Evolutionary conservation across 768 basidiomycete genomes (phyloP).

Genomic region (Coprinopsis strossmayeri): DNA sequence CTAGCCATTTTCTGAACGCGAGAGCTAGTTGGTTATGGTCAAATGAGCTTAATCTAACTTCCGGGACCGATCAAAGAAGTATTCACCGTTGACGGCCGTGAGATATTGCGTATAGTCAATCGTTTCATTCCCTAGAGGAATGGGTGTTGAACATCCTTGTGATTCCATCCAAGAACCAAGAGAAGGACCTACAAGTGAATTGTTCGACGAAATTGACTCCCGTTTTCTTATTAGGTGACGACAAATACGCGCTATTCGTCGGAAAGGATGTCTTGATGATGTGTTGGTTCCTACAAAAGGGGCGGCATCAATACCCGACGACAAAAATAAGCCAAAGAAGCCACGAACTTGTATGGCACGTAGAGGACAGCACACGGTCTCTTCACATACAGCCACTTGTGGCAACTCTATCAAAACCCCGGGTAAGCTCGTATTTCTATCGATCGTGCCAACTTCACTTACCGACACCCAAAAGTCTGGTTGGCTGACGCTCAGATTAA

Average conservation of each 20-base stretch:
- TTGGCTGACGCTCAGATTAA: constrained; percentile 47
- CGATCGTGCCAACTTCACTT: constrained; percentile 11
- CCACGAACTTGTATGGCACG: constrained; percentile 47
- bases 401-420: constrained; percentile 54
- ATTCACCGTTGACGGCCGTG: constrained; percentile 3
- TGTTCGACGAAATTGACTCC: constrained; percentile 39
- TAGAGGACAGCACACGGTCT: constrained; percentile 68
- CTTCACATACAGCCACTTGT: constrained; percentile 80
- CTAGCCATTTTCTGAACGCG: constrained; percentile 71
- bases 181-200: constrained; percentile 35
- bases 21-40: constrained; percentile 51
- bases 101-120: neutral
- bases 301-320: neutral
- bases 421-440: neutral
- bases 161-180: too few species aligned
- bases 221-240: constrained; percentile 33
- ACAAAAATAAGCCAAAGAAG: neutral
- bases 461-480: constrained; percentile 83
- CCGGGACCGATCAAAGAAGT: neutral
- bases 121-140: constrained; percentile 1
- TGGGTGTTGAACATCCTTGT: too few species aligned
- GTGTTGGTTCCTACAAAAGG: constrained; percentile 48
- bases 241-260: constrained; percentile 42
- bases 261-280: constrained; percentile 54
- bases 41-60: neutral